These are phyloP conservation scores for Kwoniella shivajii DNA, from an alignment of 1,284 basidiomycete genomes.

Conservation along the genomic window DNA sequence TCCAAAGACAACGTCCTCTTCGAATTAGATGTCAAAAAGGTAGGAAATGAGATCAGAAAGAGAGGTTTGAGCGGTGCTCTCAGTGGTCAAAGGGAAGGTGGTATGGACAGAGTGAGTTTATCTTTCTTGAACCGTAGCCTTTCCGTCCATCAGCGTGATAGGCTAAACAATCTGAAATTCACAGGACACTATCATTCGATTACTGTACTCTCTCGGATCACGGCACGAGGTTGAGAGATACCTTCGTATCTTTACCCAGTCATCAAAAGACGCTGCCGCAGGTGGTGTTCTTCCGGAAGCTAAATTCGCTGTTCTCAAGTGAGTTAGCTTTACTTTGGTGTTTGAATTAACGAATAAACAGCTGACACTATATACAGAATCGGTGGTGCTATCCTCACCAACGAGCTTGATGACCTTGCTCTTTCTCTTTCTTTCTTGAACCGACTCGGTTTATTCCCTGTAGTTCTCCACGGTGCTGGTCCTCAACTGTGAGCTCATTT, in stretches of 20 bases:
- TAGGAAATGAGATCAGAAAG: conserved; percentile 52
- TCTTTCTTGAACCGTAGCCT: neutral
- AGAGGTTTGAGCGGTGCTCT: conserved; percentile 43
- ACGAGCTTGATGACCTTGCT: conserved; percentile 85
- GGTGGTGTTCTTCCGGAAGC: conserved; percentile 60
- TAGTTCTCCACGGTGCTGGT: conserved; percentile 92
- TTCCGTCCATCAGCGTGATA: neutral
- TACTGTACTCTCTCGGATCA: conserved; percentile 91
- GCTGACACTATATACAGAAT: conserved; percentile 57
- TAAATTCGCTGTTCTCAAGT: conserved; percentile 90
- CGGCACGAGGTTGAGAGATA: conserved; percentile 95
- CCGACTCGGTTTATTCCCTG: conserved; percentile 88
- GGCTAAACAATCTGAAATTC: neutral
- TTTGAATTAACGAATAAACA: neutral
- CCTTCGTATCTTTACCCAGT: conserved; percentile 90
- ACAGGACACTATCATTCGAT: conserved; percentile 87
- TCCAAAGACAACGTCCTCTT: conserved; percentile 40
- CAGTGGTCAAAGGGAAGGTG: conserved; percentile 37
- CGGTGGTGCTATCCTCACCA: conserved; percentile 83
- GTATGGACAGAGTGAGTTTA: conserved; percentile 53
- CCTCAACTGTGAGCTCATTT: conserved; percentile 66
- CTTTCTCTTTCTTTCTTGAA: conserved; percentile 91
- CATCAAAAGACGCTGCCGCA: conserved; percentile 65
- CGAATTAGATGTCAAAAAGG: conserved; percentile 49
- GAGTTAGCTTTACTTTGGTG: conserved; percentile 23